These are phyloP conservation scores for Aspergillus udagawae DNA, from an alignment of 2,329 filamentous ascomycete species.

Conservation along the genomic window DNA sequence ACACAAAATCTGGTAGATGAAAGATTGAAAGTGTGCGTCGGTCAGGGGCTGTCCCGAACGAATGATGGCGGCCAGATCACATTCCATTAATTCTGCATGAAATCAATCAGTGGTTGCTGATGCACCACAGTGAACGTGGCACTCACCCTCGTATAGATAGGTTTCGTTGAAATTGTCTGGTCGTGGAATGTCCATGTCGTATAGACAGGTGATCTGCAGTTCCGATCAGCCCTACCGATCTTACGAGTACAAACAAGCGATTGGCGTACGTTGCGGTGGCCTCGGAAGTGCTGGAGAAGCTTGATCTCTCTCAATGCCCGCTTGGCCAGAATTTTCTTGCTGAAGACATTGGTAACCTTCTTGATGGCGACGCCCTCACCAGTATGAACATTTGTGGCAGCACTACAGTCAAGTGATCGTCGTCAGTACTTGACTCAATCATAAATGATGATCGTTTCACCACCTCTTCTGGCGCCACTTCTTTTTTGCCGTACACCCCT, in stretches of 20 bases:
- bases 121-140: not conserved
- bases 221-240: constrained; percentile 33
- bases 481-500: not conserved
- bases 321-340: constrained; percentile 99
- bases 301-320: constrained; percentile 97
- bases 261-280: constrained; percentile 71
- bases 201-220: constrained; percentile 88
- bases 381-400: constrained; percentile 85
- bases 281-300: constrained; percentile 94
- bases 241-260: not conserved
- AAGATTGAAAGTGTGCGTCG: constrained; percentile 98
- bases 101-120: constrained; percentile 4
- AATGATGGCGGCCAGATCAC: constrained; percentile 96
- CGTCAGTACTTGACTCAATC: constrained; percentile 11
- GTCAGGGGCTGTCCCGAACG: constrained; percentile 94
- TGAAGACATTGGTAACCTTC: constrained; percentile 99
- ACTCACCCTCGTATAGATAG: constrained; percentile 92
- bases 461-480: not conserved
- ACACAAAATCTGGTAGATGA: constrained; percentile 99
- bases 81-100: constrained; percentile 88
- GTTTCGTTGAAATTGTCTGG: constrained; percentile 99
- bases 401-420: constrained; percentile 51
- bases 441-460: not conserved
- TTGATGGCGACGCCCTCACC: constrained; percentile 96
- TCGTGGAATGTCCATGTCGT: constrained; percentile 98